Evolutionary conservation across 1,284 basidiomycete species (phyloP).

Genomic region (Golubevia pallescens): DNA sequence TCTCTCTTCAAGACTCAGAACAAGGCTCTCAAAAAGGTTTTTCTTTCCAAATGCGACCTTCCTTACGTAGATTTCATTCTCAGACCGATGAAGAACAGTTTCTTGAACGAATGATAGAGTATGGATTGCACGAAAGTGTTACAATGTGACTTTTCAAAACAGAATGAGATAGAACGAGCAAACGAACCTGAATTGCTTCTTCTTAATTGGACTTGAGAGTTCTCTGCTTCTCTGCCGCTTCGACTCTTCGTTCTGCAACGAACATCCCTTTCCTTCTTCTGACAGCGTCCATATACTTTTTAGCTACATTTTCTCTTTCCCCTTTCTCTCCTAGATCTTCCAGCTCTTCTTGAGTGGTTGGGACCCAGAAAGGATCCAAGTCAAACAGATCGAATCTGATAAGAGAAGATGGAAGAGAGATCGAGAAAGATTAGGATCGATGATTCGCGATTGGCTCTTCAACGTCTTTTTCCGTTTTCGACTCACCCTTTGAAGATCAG

Average conservation of each 20-base stretch:
- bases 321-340: constrained; percentile 97
- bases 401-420: constrained; percentile 60
- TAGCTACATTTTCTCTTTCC: constrained; percentile 91
- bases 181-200: no score
- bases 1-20: no score
- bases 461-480: not conserved
- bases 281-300: constrained; percentile 89
- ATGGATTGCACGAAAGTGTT: no score
- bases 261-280: constrained; percentile 67
- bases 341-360: constrained; percentile 94
- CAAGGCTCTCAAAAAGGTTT: no score
- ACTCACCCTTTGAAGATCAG: constrained; percentile 90
- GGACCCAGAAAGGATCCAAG: constrained; percentile 95
- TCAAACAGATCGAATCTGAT: constrained; percentile 51
- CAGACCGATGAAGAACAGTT: no score
- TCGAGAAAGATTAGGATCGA: constrained; percentile 68
- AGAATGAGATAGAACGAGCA: no score
- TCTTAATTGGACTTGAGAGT: constrained; percentile 59
- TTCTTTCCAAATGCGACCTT: no score
- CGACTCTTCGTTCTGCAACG: constrained; percentile 47
- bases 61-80: no score
- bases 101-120: no score
- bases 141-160: no score
- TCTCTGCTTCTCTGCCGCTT: constrained; percentile 60
- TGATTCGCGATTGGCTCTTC: no score